Conservation (phyloP, 1,284 basidiomycete genomes). For the Austroboletus olivaceoglutinosus region DNA sequence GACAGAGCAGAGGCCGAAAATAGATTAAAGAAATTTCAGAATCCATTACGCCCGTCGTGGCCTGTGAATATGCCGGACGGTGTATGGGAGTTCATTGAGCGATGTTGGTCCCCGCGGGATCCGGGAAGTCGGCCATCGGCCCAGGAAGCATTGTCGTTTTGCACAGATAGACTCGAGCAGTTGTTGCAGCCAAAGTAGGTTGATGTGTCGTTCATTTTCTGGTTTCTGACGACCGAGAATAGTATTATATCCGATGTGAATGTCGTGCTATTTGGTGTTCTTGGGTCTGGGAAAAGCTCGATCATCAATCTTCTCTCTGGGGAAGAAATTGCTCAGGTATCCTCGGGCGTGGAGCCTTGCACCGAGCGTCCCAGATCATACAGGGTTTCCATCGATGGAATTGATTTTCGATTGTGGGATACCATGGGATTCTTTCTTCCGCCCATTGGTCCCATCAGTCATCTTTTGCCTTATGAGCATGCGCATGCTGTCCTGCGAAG, state of each 20-base stretch:
- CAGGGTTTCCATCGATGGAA: too few species aligned
- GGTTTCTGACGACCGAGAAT: not conserved
- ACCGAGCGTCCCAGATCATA: too few species aligned
- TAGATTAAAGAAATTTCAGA: not conserved
- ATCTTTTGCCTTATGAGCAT: constrained; percentile 9
- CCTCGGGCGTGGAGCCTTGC: too few species aligned
- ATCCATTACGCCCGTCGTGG: constrained; percentile 3
- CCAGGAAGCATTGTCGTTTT: not conserved
- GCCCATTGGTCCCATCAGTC: too few species aligned
- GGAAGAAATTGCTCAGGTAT: too few species aligned
- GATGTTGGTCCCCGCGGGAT: constrained; percentile 7
- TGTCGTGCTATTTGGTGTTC: not conserved
- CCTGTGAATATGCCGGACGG: constrained; percentile 1
- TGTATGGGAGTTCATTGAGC: constrained; percentile 7
- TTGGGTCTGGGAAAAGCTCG: too few species aligned
- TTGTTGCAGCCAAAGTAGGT: constrained; percentile 1
- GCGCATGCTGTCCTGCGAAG: constrained; percentile 5
- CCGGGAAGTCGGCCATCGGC: constrained; percentile 2
- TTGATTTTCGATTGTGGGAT: too few species aligned
- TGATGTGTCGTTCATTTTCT: not conserved
- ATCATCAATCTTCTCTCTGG: constrained; percentile 7
- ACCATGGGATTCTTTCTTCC: too few species aligned
- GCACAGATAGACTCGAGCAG: not conserved
- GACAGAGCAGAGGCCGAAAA: not conserved
- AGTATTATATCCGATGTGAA: too few species aligned